Evolutionary conservation across 148 eudicot species (phyloP).

Genomic region (Agrostemma githago): DNA sequence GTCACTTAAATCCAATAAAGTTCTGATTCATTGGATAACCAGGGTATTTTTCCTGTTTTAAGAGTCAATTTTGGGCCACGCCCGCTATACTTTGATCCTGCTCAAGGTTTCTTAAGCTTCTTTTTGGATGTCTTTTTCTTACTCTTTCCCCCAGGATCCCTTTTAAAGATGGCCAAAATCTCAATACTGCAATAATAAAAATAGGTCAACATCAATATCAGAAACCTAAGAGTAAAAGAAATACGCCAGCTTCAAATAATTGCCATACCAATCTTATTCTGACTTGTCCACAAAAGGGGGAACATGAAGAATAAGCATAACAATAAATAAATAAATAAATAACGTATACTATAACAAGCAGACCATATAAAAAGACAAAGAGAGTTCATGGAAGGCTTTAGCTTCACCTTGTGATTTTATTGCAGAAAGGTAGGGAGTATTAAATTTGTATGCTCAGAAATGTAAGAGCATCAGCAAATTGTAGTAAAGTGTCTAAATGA

Average conservation of each 20-base stretch:
- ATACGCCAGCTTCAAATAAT: not conserved
- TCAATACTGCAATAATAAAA: constrained; percentile 71
- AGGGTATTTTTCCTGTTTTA: not conserved
- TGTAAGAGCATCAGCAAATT: no score
- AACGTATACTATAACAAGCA: not conserved
- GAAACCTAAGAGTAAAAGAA: not conserved
- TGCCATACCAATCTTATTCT: not conserved
- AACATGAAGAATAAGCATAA: not conserved
- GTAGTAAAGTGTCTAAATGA: no score
- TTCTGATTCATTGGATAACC: not conserved
- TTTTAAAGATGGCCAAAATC: constrained; percentile 79
- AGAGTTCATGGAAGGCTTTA: not conserved
- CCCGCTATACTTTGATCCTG: constrained; percentile 21
- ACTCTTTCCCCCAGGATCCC: constrained; percentile 36
- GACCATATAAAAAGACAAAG: not conserved
- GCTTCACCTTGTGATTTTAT: not conserved
- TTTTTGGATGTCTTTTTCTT: constrained; percentile 70
- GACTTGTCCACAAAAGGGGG: not conserved
- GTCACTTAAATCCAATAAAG: not conserved
- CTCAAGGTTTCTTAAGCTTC: constrained; percentile 54
- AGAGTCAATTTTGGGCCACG: constrained; percentile 7
- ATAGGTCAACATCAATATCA: constrained; percentile 1
- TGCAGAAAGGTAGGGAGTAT: not conserved
- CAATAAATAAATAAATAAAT: not conserved
- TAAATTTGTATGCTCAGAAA: no score